Base-by-base conservation (phyloP, 169 alveolate genomes). In the Plasmodium gaboni region DNA sequence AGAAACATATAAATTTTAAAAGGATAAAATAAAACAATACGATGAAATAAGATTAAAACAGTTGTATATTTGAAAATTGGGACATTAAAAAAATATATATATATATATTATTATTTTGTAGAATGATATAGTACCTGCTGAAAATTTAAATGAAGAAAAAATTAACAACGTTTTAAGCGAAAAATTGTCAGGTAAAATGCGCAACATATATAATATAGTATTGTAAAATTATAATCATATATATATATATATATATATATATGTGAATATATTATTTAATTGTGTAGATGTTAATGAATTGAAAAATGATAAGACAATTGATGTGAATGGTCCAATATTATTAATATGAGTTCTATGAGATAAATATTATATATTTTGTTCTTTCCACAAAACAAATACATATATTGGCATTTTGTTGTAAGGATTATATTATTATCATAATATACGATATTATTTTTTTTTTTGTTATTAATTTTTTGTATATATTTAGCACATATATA, bases 311-410 rank as follows among this genome's bases (percentile, higher is more conserved):
- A 7, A 57, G 22, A 5, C 85, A 32, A 42, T 83, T 46, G 73
- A 53, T 15, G 13, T 67, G 59, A 83, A 83, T 46, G 91, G 91
- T 28, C 91, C 91, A n/a, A 57, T 83, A 55, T 60, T 68, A 50
- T 53, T 83, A 44, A 83, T 69, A 38, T 83, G 57, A 80, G 53
- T 38, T 0, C 0, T 38, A 38, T 73, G 7, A 38, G 9, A 38
- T 38, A 38, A 5, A 38, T 38, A 38, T 5, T 5, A 38, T 38
- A 38, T 38, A 38, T 38, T 5, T 38, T 38, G 46, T 38, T 38
- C 46, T 38, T 38, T 38, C 9, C 46, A 38, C 46, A 38, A 8
- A 38, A 38, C 46, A 5, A 38, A 38, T 38, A 38, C 46, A 38
- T 38, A 38, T 38, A 38, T 6, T 38, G 9, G 0, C 46, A 5